Base-by-base conservation (phyloP, 768 basidiomycete genomes). In the Lentinula aciculospora region DNA sequence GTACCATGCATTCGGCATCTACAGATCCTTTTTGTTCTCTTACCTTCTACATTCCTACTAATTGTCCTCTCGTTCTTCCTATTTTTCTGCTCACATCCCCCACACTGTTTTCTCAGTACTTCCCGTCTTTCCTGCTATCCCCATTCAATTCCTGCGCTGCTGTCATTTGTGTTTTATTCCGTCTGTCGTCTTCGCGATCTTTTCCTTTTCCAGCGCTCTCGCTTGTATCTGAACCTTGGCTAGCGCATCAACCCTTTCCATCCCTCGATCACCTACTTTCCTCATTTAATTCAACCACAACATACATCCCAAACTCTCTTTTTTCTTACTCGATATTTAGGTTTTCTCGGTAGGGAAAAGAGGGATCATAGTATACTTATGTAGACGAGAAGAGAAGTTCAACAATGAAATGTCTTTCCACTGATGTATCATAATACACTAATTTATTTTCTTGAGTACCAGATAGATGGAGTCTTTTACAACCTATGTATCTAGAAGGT, bases 371-470 rank as follows among this genome's bases (percentile, higher is more conserved):
- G 42, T 57, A 47, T 44, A 44, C 42, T 44, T 44, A 44, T 28
- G 56, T 57, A 57, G 56, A 56, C 44, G 37, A 44, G 28, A 57
- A 57, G 56, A 57, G 34, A 47, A 57, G 56, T 46, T 17, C 48
- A 57, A 23, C n/a, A 57, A 57, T 48, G 45, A 57, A 57, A 57
- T 47, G 19, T 37, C 45, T 48, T 57, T 56, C 44, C 44, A 23
- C 25, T n/a, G 46, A 29, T 57, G 56, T 57, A 57, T 57, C 45
- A 57, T 57, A 57, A 37, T 57, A 46, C 56, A 57, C 28, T 57
- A 42, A 56, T 44, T 56, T 56, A 46, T 56, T 56, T 56, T 44
- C 51, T 9, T 21, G 9, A n/a, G 31, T 21, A 17, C 3, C 19
- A 5, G 3, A 39, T n/a, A 21, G n/a, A 19, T 53, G 19, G 37